Conservation (phyloP, 768 basidiomycete species). For the Mycena filopes region DNA sequence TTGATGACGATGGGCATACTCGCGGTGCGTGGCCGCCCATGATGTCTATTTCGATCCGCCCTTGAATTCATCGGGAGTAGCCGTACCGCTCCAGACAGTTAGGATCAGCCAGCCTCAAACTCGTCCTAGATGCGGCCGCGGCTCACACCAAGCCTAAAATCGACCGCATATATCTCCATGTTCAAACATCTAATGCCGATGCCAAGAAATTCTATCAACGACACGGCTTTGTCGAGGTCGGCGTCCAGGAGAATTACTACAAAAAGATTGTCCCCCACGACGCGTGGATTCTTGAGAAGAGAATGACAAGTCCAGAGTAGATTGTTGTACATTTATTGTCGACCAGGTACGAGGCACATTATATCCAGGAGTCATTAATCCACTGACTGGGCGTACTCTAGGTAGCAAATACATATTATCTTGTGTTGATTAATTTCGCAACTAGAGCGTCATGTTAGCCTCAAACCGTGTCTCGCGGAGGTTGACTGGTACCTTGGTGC, state of each 20-base stretch:
- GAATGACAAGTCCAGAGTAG: constrained; percentile 40
- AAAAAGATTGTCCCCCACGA: constrained; percentile 87
- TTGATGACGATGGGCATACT: constrained; percentile 94
- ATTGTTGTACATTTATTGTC: constrained; percentile 30
- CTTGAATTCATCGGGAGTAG: constrained; percentile 52
- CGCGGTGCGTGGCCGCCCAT: constrained; percentile 68
- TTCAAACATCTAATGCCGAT: constrained; percentile 82
- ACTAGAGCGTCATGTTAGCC: neutral
- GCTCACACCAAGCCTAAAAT: constrained; percentile 70
- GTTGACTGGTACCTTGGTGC: neutral
- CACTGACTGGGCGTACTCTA: constrained; percentile 22
- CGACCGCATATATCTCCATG: constrained; percentile 82
- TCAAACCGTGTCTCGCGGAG: neutral
- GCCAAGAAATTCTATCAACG: constrained; percentile 87
- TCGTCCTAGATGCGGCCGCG: constrained; percentile 72
- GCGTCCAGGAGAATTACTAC: constrained; percentile 81
- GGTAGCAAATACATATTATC: constrained; percentile 35
- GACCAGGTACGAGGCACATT: constrained; percentile 34
- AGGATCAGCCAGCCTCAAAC: constrained; percentile 77
- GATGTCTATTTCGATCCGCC: constrained; percentile 22
- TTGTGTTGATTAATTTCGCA: constrained; percentile 20
- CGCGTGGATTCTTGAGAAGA: constrained; percentile 88
- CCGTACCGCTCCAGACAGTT: constrained; percentile 86
- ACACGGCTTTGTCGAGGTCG: constrained; percentile 80
- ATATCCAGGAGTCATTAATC: constrained; percentile 14